Conservation (phyloP, 257 asterid genomes). For the Nicotiana attenuata region DNA sequence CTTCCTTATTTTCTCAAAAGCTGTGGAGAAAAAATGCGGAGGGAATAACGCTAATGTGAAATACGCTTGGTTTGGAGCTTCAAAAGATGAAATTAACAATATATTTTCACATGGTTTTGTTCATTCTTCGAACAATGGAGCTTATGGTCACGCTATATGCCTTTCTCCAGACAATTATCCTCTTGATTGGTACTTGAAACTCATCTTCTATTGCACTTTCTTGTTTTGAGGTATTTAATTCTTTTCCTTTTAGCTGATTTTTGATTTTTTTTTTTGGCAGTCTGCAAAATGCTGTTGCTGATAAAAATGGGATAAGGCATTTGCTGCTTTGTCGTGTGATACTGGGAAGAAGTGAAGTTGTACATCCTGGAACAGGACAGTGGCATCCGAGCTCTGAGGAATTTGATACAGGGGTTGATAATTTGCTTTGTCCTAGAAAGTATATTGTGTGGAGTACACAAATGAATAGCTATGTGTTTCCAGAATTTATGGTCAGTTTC, state of each 20-base stretch:
- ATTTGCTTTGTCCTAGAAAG: slow-evolving; percentile 21
- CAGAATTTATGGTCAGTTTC: slow-evolving; percentile 29
- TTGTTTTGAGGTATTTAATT: too few relatives aligned
- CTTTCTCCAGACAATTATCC: slow-evolving; percentile 15
- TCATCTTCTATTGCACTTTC: not conserved
- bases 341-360: slow-evolving; percentile 29
- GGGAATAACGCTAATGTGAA: slow-evolving; percentile 15
- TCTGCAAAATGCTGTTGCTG: slow-evolving; percentile 15
- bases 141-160: not conserved
- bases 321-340: slow-evolving; percentile 37
- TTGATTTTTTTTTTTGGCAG: slow-evolving; percentile 16
- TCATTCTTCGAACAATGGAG: not conserved
- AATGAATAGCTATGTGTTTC: slow-evolving; percentile 26
- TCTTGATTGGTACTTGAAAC: slow-evolving; percentile 3
- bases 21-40: slow-evolving; percentile 7
- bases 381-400: slow-evolving; percentile 22
- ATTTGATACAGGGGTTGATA: slow-evolving; percentile 29
- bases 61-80: slow-evolving; percentile 19
- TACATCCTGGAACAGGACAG: slow-evolving; percentile 28
- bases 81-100: slow-evolving; percentile 4
- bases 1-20: slow-evolving; percentile 10
- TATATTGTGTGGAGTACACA: slow-evolving; percentile 29
- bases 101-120: slow-evolving; percentile 9
- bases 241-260: not conserved
- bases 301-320: slow-evolving; percentile 25